These are phyloP conservation scores for Posidonia oceanica DNA, from an alignment of 116 monocot genomes.

Conservation along the genomic window DNA sequence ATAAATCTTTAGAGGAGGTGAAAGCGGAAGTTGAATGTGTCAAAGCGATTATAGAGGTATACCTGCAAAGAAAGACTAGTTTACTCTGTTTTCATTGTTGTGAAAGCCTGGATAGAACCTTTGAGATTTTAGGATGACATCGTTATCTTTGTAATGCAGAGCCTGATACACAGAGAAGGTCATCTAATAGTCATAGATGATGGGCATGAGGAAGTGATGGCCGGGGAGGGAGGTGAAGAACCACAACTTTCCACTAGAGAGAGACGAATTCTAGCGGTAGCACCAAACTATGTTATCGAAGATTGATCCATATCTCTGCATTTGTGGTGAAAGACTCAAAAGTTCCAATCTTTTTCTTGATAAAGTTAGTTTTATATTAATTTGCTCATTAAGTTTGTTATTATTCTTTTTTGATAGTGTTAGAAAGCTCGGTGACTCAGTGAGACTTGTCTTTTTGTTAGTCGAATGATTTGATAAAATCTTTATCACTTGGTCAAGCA, in stretches of 20 bases:
- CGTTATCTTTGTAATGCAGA: constrained; percentile 35
- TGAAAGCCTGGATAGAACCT: too few relatives aligned
- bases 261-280: constrained; percentile 69
- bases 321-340: too few relatives aligned
- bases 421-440: too few relatives aligned
- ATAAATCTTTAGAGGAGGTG: constrained; percentile 60
- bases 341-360: too few relatives aligned
- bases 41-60: constrained; percentile 93
- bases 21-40: constrained; percentile 72
- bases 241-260: constrained; percentile 36
- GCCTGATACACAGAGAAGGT: constrained; percentile 86
- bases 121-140: neutral
- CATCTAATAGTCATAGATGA: constrained; percentile 96
- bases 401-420: too few relatives aligned
- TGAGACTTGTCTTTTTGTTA: too few relatives aligned
- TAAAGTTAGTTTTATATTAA: too few relatives aligned
- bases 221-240: constrained; percentile 26
- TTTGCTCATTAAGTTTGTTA: too few relatives aligned
- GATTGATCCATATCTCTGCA: neutral
- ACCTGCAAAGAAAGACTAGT: neutral
- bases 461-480: too few relatives aligned
- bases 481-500: too few relatives aligned
- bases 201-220: constrained; percentile 26
- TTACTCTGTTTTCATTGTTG: neutral
- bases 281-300: constrained; percentile 84